Conservation (phyloP, 2,329 filamentous ascomycete species). For the Aspergillus hiratsukae region DNA sequence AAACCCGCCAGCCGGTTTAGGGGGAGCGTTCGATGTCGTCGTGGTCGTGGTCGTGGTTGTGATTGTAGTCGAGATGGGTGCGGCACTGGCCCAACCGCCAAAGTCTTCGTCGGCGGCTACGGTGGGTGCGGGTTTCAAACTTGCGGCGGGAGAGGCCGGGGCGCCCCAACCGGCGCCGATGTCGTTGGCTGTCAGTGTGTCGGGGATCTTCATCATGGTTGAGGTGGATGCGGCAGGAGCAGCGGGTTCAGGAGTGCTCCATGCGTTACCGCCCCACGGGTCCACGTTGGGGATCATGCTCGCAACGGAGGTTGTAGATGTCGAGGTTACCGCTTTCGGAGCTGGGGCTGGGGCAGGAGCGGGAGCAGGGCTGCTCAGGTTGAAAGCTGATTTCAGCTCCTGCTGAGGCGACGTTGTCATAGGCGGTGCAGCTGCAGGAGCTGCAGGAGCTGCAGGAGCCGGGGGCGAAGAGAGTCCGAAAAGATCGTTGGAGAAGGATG, state of each 20-base stretch:
- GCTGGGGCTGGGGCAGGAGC: slow-evolving; percentile 31
- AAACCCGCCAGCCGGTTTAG: slow-evolving; percentile 57
- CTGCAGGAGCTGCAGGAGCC: slow-evolving; percentile 37
- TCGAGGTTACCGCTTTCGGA: slow-evolving; percentile 36
- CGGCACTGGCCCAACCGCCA: slow-evolving; percentile 82
- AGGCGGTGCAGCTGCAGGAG: slow-evolving; percentile 39
- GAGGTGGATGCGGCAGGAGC: slow-evolving; percentile 33
- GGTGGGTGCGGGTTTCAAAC: slow-evolving; percentile 48
- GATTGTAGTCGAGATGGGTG: slow-evolving; percentile 49
- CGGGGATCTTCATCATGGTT: slow-evolving; percentile 39
- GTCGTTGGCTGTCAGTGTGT: slow-evolving; percentile 53
- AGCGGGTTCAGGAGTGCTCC: slow-evolving; percentile 62
- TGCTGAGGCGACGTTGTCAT: slow-evolving; percentile 35
- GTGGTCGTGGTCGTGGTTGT: slow-evolving; percentile 37
- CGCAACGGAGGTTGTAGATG: slow-evolving; percentile 44
- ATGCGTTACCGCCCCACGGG: slow-evolving; percentile 84
- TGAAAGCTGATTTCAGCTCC: slow-evolving; percentile 68
- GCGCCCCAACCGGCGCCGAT: slow-evolving; percentile 63
- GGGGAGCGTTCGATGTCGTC: slow-evolving; percentile 7
- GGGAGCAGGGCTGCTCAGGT: slow-evolving; percentile 53
- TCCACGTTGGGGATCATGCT: slow-evolving; percentile 51
- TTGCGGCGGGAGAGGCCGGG: slow-evolving; percentile 27
- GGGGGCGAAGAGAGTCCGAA: slow-evolving; percentile 66
- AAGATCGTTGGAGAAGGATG: slow-evolving; percentile 66
- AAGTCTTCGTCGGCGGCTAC: slow-evolving; percentile 91